Evolutionary conservation across 1,284 basidiomycete species (phyloP).

Genomic region (Apiotrichum gracile): DNA sequence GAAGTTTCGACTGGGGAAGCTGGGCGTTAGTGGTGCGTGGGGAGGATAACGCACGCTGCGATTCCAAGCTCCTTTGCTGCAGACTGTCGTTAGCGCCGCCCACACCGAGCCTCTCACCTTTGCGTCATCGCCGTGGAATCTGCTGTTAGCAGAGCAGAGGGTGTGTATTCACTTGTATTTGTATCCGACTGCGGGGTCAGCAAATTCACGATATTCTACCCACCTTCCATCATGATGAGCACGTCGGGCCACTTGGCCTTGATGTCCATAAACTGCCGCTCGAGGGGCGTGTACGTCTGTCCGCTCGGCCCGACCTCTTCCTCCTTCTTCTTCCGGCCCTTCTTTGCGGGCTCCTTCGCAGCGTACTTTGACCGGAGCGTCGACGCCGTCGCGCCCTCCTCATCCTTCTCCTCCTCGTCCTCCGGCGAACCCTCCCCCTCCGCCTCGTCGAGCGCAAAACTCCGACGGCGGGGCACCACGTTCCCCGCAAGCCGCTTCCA

Average conservation of each 20-base stretch:
- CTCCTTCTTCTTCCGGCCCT: slow-evolving; percentile 37
- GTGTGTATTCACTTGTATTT: slow-evolving; percentile 57
- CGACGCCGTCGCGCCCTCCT: slow-evolving; percentile 19
- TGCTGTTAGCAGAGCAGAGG: slow-evolving; percentile 17
- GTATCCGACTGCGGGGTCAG: slow-evolving; percentile 60
- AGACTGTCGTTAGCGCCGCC: slow-evolving; percentile 51
- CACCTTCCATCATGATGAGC: slow-evolving; percentile 70
- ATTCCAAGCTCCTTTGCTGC: slow-evolving; percentile 79
- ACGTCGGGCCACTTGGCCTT: slow-evolving; percentile 69
- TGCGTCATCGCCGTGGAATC: slow-evolving; percentile 84
- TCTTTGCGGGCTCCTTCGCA: slow-evolving; percentile 16
- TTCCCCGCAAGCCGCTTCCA: slow-evolving; percentile 33
- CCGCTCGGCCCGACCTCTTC: slow-evolving; percentile 69
- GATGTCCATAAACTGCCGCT: slow-evolving; percentile 68
- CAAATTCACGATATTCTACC: neutral
- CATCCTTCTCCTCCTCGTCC: slow-evolving; percentile 16
- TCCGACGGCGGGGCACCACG: slow-evolving; percentile 33
- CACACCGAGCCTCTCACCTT: slow-evolving; percentile 50
- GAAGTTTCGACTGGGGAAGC: slow-evolving; percentile 70
- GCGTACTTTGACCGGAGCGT: slow-evolving; percentile 33
- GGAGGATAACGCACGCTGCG: slow-evolving; percentile 46
- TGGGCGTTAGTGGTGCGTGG: slow-evolving; percentile 6
- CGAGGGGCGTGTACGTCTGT: slow-evolving; percentile 70
- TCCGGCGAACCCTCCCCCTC: slow-evolving; percentile 14
- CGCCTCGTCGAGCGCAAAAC: slow-evolving; percentile 44